Percentiles rank a stretch among this genome's conserved stretches.
Evolutionary conservation across 2,329 filamentous ascomycete species (phyloP).

Genomic region (Aspergillus ruber): DNA sequence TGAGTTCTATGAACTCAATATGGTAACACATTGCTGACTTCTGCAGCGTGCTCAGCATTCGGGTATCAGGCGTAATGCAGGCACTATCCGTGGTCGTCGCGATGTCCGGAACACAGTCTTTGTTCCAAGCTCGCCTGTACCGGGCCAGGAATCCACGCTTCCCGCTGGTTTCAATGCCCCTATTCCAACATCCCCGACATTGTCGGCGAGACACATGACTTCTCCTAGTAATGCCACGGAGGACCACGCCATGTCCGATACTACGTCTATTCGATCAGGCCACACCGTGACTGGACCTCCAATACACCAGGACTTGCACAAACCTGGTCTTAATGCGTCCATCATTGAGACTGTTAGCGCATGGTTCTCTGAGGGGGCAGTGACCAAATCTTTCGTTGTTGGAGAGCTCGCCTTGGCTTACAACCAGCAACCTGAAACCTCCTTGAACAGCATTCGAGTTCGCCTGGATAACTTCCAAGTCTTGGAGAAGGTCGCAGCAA

Average conservation of each 20-base stretch:
- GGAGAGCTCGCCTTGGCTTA: constrained; percentile 88
- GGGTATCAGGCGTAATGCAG: constrained; percentile 59
- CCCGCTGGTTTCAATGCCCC: constrained; percentile 21
- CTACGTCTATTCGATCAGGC: constrained; percentile 83
- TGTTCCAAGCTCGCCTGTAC: constrained; percentile 48
- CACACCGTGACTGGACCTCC: constrained; percentile 67
- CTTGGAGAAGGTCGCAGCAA: constrained; percentile 90
- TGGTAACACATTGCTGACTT: constrained; percentile 12
- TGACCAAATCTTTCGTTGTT: constrained; percentile 67
- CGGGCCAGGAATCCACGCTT: constrained; percentile 28
- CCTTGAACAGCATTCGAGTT: constrained; percentile 55
- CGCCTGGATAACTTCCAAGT: constrained; percentile 79
- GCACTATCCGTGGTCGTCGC: constrained; percentile 78
- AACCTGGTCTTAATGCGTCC: constrained; percentile 76
- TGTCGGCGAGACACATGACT: constrained; percentile 31
- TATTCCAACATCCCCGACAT: constrained; percentile 31
- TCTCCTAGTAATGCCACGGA: constrained; percentile 51
- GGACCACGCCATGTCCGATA: constrained; percentile 70
- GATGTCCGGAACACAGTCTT: constrained; percentile 91
- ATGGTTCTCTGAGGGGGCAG: constrained; percentile 66
- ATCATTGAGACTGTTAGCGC: constrained; percentile 88
- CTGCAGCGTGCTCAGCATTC: constrained; percentile 40
- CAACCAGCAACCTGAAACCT: constrained; percentile 43
- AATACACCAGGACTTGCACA: constrained; percentile 74
- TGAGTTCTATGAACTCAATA: constrained; percentile 16